Conservation (phyloP, 345 rosid genomes). For the Boechera divaricarpa region DNA sequence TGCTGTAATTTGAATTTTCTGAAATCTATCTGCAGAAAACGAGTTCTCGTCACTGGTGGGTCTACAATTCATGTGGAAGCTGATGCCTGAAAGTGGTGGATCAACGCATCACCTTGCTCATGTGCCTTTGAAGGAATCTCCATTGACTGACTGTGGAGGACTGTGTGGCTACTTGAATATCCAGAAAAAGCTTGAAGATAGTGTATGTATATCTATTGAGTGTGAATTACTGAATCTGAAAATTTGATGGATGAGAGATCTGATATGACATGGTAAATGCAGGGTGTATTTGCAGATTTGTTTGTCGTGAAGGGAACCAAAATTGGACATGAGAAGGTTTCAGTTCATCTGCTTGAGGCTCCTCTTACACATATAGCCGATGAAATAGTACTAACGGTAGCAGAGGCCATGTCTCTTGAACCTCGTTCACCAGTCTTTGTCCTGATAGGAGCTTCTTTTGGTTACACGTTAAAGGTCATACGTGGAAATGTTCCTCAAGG, state of each 20-base stretch:
- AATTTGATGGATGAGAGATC: constrained; percentile 30
- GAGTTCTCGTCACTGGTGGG: constrained; percentile 95
- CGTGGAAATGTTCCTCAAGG: constrained; percentile 87
- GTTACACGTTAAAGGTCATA: constrained; percentile 73
- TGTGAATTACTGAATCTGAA: constrained; percentile 17
- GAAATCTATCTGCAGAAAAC: constrained; percentile 61
- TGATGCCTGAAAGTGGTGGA: constrained; percentile 62
- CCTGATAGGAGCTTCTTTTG: constrained; percentile 79
- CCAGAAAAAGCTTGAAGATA: constrained; percentile 83
- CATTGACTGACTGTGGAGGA: constrained; percentile 91
- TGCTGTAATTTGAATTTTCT: constrained; percentile 21
- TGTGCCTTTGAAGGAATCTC: constrained; percentile 94
- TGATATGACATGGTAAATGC: constrained; percentile 43
- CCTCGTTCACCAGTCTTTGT: constrained; percentile 91
- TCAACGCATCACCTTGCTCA: constrained; percentile 79
- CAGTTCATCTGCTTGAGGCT: constrained; percentile 81
- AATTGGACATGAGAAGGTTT: constrained; percentile 89
- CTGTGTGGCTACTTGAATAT: constrained; percentile 83
- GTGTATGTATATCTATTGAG: constrained; percentile 52
- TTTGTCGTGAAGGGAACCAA: constrained; percentile 79
- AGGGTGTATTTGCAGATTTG: constrained; percentile 90
- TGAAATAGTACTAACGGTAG: constrained; percentile 81
- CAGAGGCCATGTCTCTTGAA: constrained; percentile 94
- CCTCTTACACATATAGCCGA: constrained; percentile 65
- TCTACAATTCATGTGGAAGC: constrained; percentile 86